Evolutionary conservation across 331 rosid species (phyloP).

Genomic region (Quercus phellos): DNA sequence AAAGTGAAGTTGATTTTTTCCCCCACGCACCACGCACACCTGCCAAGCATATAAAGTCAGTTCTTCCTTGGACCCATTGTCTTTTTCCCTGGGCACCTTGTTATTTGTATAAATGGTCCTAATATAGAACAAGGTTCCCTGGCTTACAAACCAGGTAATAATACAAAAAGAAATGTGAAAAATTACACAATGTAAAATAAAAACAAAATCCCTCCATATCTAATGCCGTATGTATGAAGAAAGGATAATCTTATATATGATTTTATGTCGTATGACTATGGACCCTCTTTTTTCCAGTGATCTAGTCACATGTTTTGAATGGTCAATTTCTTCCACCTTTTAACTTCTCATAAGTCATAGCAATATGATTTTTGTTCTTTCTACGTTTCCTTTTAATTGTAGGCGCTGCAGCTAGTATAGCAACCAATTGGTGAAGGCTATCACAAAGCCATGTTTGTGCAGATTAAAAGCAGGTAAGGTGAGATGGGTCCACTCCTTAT

Average conservation of each 20-base stretch:
- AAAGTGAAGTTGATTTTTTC: no score
- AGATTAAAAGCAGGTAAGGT: no score
- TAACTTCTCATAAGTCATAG: no score
- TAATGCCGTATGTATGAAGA: background rate
- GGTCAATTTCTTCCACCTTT: no score
- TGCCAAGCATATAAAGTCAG: background rate
- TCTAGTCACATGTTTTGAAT: no score
- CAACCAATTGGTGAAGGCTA: no score
- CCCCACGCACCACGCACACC: no score
- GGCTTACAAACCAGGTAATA: background rate
- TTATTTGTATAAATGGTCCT: background rate
- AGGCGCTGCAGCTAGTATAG: no score
- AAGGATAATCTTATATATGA: background rate
- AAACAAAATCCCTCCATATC: background rate
- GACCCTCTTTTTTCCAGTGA: background rate
- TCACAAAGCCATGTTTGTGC: no score
- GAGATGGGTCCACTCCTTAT: no score
- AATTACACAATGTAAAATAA: background rate
- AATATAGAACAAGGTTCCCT: background rate
- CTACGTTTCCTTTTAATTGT: background rate
- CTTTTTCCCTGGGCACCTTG: background rate
- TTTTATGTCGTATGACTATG: background rate
- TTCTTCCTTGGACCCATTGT: background rate
- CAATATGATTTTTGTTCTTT: background rate
- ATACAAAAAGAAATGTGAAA: no score